phyloP scores from a whole-genome alignment of 1,139 yeast species.

The Debaryomyces psychrophilus region DNA sequence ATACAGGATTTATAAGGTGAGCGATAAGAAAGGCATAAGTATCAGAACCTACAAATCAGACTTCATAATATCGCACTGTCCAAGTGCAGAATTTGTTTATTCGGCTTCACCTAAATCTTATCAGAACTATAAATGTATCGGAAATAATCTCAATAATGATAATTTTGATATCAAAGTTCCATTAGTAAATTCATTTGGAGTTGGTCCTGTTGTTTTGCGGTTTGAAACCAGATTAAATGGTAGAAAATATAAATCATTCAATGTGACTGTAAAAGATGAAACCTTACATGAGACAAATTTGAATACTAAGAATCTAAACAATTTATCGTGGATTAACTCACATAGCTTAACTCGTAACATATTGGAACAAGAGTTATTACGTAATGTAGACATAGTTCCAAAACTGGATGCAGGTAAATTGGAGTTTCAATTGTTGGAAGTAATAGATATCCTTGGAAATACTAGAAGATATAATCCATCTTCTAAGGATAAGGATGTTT shows the following conservation, averaged over 20 bases:
- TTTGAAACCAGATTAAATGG: slow-evolving; percentile 63
- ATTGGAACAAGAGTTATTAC: slow-evolving; percentile 40
- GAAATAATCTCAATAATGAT: slow-evolving; percentile 23
- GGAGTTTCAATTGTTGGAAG: slow-evolving; percentile 65
- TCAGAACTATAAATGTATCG: slow-evolving; percentile 58
- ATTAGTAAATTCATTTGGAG: slow-evolving; percentile 63
- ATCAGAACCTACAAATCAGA: slow-evolving; percentile 69
- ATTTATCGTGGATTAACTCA: slow-evolving; percentile 29
- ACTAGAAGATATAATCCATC: slow-evolving; percentile 54
- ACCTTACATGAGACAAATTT: slow-evolving; percentile 12
- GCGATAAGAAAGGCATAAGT: slow-evolving; percentile 64
- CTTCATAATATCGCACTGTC: slow-evolving; percentile 75
- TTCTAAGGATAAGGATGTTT: slow-evolving; percentile 49
- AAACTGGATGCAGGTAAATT: slow-evolving; percentile 54
- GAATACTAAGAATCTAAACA: slow-evolving; percentile 12
- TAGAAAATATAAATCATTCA: slow-evolving; percentile 29
- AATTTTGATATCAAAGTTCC: slow-evolving; percentile 23
- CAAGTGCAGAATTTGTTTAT: slow-evolving; percentile 57
- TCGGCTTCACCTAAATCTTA: slow-evolving; percentile 29
- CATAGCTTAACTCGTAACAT: slow-evolving; percentile 34
- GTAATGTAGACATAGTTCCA: slow-evolving; percentile 25
- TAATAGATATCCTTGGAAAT: slow-evolving; percentile 80
- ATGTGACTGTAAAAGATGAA: slow-evolving; percentile 24
- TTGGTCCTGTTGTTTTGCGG: slow-evolving; percentile 70
- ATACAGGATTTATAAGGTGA: slow-evolving; percentile 66